Evolutionary conservation across 805 yeast species (phyloP), one percentile per base, ranked within the genome.

Genomic region (Myxozyma geophila): DNA sequence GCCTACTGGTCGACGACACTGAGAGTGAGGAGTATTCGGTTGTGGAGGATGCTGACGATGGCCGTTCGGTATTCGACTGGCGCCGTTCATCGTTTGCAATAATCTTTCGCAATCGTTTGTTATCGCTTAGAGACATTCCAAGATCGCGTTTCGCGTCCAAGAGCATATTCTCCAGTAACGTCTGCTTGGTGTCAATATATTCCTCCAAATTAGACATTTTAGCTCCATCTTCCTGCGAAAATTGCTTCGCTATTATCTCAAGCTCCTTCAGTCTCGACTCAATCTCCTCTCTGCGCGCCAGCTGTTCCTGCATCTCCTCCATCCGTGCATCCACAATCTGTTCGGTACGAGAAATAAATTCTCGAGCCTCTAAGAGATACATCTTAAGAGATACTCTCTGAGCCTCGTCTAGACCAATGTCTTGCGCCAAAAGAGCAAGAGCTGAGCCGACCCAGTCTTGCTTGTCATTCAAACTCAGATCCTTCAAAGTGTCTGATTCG

Each of bases 251-350:
- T 13, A 49, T 41, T 13, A 19, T 58, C 12, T 68, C 66, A 21
- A 73, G 40, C 33, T 58, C 58, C 15, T 55, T 41, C 23, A 43
- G 49, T 39, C 67, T 58, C 19, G 47, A 40, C 15, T 61, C 60
- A 17, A 67, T 64, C 44, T 72, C 73, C 19, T 62, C 55, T n/a
- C 65, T 41, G 33, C 57, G 49, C 12, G 56, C 28, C 5, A 55
- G 35, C 17, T 48, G 64, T 8, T 17, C 48, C 28, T 63, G 64
- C 48, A 66, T 40, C 39, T 60, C 66, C 9, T 67, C 68, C 19
- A 67, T 51, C 21, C 62, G 54, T 12, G 52, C 41, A 28, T 63
- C 67, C 35, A 63, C 44, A 7, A 64, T 17, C 28, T 50, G 52
- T 39, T 63, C 67, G 5, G 60, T 50, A 9, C 62, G 64, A 12